Conservation (phyloP, 148 eudicot genomes). For the Vaccinium vitisidaea region DNA sequence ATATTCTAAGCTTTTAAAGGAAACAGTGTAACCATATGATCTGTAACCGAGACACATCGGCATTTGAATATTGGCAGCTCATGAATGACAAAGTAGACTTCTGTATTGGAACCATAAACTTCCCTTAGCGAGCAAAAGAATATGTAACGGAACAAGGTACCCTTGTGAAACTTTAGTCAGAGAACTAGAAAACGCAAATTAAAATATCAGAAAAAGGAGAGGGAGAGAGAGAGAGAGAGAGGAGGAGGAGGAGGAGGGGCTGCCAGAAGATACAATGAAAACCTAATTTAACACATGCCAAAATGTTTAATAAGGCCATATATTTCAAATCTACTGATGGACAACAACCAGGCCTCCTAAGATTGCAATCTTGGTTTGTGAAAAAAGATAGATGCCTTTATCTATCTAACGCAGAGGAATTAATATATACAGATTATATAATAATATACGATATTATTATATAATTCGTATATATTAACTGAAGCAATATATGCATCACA, state of each 20-base stretch:
- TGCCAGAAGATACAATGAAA: neutral
- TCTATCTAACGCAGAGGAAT: too few relatives aligned
- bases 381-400: too few relatives aligned
- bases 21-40: neutral
- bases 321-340: slow-evolving; percentile 4
- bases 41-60: neutral
- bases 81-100: neutral
- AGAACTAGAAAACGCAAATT: neutral
- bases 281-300: neutral
- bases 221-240: neutral
- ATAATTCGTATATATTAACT: neutral
- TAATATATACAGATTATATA: too few relatives aligned
- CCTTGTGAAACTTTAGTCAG: neutral
- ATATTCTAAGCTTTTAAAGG: neutral
- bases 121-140: neutral
- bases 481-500: neutral
- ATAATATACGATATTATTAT: too few relatives aligned
- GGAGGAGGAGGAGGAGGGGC: neutral
- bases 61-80: neutral
- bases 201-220: neutral
- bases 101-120: neutral
- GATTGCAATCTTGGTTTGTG: too few relatives aligned
- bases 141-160: neutral
- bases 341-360: neutral
- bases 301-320: neutral